Conservation (phyloP, 371 early-diverging fungal species). For the Batkoa obscura region DNA sequence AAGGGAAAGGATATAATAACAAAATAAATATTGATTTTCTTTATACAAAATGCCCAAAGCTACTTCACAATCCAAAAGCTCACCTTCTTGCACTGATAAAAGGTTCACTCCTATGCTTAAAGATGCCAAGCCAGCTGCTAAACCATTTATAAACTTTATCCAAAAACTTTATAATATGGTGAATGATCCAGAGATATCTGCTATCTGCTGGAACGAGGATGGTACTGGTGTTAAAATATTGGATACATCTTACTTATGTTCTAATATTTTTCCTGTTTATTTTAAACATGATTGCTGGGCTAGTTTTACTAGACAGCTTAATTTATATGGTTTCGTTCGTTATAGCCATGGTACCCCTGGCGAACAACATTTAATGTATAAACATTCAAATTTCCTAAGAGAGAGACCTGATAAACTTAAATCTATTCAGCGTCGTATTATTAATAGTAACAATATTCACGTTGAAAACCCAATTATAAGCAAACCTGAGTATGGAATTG, state of each 20-base stretch:
- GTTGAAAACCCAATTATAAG: too few species aligned
- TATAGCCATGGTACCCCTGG: not conserved
- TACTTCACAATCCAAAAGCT: too few species aligned
- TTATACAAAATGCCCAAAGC: too few species aligned
- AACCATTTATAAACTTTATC: not conserved
- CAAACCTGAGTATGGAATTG: too few species aligned
- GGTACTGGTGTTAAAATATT: not conserved
- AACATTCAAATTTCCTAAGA: not conserved
- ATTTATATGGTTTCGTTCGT: slow-evolving; percentile 47
- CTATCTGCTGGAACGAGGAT: not conserved
- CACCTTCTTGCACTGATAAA: too few species aligned
- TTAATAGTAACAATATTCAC: too few species aligned
- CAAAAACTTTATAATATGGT: not conserved
- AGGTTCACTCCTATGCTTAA: too few species aligned
- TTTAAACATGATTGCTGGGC: slow-evolving; percentile 76
- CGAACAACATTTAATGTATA: not conserved
- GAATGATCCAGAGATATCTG: not conserved
- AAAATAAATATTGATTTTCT: too few species aligned
- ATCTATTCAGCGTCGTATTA: not conserved
- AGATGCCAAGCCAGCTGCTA: too few species aligned
- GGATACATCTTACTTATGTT: not conserved
- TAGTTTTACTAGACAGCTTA: slow-evolving; percentile 73
- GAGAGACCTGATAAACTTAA: not conserved
- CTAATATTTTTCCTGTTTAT: slow-evolving; percentile 33
- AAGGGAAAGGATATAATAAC: too few species aligned